phyloP scores from a whole-genome alignment of 1,139 yeast species.

The Groenewaldozyma auringiensis region DNA sequence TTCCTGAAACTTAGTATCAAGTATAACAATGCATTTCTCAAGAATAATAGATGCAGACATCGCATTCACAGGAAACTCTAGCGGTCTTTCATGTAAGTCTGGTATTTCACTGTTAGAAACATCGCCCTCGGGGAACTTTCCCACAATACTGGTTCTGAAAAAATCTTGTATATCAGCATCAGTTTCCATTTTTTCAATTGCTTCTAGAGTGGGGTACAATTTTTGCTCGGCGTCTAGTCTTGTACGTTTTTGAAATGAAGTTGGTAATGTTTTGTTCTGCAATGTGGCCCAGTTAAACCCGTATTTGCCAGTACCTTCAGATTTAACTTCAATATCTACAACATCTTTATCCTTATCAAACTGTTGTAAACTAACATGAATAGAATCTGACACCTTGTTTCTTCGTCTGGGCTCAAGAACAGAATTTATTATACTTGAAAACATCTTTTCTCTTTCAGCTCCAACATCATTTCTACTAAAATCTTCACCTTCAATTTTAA shows the following conservation, averaged over 20 bases:
- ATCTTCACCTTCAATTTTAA: not conserved
- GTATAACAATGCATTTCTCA: conserved; percentile 21
- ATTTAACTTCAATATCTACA: not conserved
- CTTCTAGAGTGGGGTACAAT: conserved; percentile 19
- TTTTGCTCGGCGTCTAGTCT: not conserved
- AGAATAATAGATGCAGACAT: conserved; percentile 17
- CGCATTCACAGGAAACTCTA: conserved; percentile 15
- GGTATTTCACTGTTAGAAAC: not conserved
- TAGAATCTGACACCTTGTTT: not conserved
- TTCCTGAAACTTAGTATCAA: conserved; percentile 28
- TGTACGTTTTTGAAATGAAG: conserved; percentile 8
- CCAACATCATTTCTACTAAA: not conserved
- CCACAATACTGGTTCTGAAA: conserved; percentile 17
- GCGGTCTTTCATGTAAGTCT: not conserved
- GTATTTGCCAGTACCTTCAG: not conserved
- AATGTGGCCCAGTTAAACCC: not conserved
- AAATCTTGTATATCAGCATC: conserved; percentile 24
- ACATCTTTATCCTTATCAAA: not conserved
- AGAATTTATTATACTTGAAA: not conserved
- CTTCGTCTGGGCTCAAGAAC: not conserved
- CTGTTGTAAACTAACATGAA: not conserved
- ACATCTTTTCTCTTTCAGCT: conserved; percentile 1
- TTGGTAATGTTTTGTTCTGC: conserved; percentile 1
- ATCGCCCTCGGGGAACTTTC: conserved; percentile 4
- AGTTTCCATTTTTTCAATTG: conserved; percentile 21